Evolutionary conservation across 225 moss, liverwort and hornwort species (phyloP).

Genomic region (Rhytidiadelphus loreus): DNA sequence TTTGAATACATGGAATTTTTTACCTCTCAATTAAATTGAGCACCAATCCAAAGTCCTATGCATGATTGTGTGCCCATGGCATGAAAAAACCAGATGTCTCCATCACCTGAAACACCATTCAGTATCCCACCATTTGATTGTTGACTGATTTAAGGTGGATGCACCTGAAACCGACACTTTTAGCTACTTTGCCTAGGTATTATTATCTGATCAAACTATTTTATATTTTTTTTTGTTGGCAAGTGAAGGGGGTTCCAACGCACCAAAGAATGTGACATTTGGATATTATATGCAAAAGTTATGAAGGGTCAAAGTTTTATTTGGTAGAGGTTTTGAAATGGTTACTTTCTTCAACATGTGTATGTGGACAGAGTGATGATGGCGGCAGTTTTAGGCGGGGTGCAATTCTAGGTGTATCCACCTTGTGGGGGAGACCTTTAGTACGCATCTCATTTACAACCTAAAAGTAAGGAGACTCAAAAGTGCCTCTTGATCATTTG

Average conservation of each 20-base stretch:
- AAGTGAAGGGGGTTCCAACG: background rate
- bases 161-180: accelerated
- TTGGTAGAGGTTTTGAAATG: background rate
- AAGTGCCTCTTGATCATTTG: background rate
- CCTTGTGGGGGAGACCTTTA: background rate
- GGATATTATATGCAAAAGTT: background rate
- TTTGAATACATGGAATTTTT: background rate
- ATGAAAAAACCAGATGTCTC: background rate
- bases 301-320: background rate
- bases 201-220: background rate
- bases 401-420: background rate
- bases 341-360: background rate
- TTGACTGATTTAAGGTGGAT: no score
- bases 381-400: background rate
- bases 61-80: no score
- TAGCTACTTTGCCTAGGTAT: background rate
- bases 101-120: background rate
- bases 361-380: background rate
- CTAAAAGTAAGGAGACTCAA: background rate
- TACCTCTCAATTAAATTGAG: background rate
- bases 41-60: background rate
- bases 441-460: background rate
- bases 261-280: background rate
- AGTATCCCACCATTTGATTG: background rate
- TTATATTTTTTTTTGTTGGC: background rate